These are phyloP conservation scores for Boletus edulis DNA, from an alignment of 768 basidiomycete species.

Conservation along the genomic window DNA sequence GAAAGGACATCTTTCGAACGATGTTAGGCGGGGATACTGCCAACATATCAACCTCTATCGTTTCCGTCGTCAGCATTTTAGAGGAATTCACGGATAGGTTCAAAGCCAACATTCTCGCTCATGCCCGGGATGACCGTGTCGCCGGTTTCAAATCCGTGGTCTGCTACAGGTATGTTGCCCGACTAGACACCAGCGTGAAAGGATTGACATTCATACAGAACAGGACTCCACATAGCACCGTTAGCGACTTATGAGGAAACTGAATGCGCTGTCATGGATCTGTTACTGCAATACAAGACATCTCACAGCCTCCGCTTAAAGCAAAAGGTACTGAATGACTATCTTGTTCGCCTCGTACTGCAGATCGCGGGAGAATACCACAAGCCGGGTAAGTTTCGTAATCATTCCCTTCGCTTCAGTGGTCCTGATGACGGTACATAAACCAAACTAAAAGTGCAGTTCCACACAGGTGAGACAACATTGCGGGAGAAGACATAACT, in stretches of 20 bases:
- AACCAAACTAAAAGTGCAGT: slow-evolving; percentile 55
- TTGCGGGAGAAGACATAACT: not conserved
- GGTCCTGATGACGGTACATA: not conserved
- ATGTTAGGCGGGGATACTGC: slow-evolving; percentile 15
- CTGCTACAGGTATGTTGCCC: slow-evolving; percentile 49
- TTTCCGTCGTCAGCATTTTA: slow-evolving; percentile 8
- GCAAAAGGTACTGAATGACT: slow-evolving; percentile 65
- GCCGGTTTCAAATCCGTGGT: slow-evolving; percentile 74
- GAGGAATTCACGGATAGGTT: slow-evolving; percentile 37
- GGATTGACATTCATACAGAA: slow-evolving; percentile 32
- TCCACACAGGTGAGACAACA: slow-evolving; percentile 55
- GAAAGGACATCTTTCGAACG: slow-evolving; percentile 17
- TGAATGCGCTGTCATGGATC: slow-evolving; percentile 31
- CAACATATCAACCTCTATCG: slow-evolving; percentile 15
- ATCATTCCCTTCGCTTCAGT: not conserved
- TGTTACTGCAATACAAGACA: slow-evolving; percentile 35
- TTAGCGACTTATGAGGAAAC: slow-evolving; percentile 26
- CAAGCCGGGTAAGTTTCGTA: slow-evolving; percentile 54
- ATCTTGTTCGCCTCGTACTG: slow-evolving; percentile 55
- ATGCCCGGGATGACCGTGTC: slow-evolving; percentile 47
- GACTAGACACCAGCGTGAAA: not conserved
- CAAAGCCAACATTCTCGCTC: slow-evolving; percentile 31
- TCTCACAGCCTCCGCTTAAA: slow-evolving; percentile 48
- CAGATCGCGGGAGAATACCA: slow-evolving; percentile 47
- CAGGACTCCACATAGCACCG: slow-evolving; percentile 57